Conservation (phyloP, 129 eudicot genomes). For the Artemisia tridentata region DNA sequence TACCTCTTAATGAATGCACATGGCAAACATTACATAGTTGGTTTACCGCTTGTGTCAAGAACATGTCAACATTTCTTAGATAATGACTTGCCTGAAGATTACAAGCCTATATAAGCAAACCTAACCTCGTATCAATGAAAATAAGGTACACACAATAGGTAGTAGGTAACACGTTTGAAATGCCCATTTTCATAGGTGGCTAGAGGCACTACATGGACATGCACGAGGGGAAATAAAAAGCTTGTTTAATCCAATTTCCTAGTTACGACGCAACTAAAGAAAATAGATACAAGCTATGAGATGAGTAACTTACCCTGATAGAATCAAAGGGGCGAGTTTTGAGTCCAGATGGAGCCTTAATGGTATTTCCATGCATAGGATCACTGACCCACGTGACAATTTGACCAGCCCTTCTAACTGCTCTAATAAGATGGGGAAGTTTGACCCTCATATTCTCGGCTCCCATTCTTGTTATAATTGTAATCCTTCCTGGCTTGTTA, state of each 20-base stretch:
- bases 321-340: constrained; percentile 95
- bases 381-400: constrained; percentile 95
- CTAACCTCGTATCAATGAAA: not conserved
- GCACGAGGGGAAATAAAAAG: too few relatives aligned
- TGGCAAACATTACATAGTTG: not conserved
- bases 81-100: not conserved
- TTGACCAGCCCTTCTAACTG: constrained; percentile 83
- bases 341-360: constrained; percentile 89
- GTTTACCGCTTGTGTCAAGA: not conserved
- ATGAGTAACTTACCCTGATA: constrained; percentile 60
- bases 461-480: constrained; percentile 90
- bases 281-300: not conserved
- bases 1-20: not conserved
- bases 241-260: not conserved
- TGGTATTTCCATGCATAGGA: constrained; percentile 98
- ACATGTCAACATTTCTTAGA: not conserved
- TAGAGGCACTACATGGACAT: not conserved
- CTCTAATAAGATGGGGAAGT: constrained; percentile 92
- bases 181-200: not conserved
- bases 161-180: not conserved
- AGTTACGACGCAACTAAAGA: not conserved
- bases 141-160: not conserved
- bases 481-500: constrained; percentile 90
- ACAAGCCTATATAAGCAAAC: constrained; percentile 13
- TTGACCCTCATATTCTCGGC: constrained; percentile 98